phyloP scores from a whole-genome alignment of 2,329 filamentous ascomycete genomes.

The Diaporthe batatas region DNA sequence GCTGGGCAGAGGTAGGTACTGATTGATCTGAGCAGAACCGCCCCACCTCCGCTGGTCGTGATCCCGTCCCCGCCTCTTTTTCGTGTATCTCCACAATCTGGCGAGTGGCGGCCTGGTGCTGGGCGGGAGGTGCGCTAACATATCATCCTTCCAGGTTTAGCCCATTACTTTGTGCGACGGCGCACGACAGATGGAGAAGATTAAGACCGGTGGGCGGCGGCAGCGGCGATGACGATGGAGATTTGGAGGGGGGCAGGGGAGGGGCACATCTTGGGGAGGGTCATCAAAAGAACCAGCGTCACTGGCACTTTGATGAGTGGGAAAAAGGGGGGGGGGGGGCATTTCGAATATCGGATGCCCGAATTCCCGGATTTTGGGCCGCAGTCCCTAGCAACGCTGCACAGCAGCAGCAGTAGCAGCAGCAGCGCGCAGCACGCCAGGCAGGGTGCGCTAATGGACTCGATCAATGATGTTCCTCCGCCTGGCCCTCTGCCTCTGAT shows the following conservation, averaged over 20 bases:
- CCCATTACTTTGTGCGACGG: conserved; percentile 26
- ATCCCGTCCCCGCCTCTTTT: background rate
- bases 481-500: background rate
- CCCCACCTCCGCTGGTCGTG: no score
- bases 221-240: conserved; percentile 21
- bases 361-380: conserved; percentile 25
- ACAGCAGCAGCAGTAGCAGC: conserved; percentile 31
- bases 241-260: background rate
- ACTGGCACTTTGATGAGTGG: background rate
- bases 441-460: conserved; percentile 14
- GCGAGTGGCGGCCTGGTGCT: conserved; percentile 12
- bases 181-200: conserved; percentile 31
- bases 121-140: conserved; percentile 15
- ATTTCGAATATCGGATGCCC: conserved; percentile 24
- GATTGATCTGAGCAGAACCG: background rate
- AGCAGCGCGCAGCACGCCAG: conserved; percentile 1
- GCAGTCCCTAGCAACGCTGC: conserved; percentile 18
- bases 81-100: conserved; percentile 27
- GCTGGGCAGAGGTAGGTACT: background rate
- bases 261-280: background rate
- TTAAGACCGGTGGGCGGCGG: conserved; percentile 17
- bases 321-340: background rate
- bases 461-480: conserved; percentile 20
- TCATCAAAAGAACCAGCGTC: background rate
- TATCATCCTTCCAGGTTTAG: background rate